Conservation (phyloP, 1,284 basidiomycete genomes). For the Termitomyces sp. region DNA sequence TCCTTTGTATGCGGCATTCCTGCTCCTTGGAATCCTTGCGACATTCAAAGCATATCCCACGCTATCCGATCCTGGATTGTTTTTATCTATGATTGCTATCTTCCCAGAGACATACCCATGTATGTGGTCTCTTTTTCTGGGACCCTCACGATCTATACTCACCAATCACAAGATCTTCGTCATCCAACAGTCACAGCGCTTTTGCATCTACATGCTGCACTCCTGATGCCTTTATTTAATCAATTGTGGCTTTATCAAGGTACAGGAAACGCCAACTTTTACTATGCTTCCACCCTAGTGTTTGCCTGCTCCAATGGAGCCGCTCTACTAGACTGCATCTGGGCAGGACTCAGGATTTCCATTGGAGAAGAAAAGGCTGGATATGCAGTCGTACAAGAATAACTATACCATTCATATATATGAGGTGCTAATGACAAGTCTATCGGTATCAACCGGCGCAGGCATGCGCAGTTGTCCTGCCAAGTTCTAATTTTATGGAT, state of each 20-base stretch:
- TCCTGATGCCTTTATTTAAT: conserved; percentile 89
- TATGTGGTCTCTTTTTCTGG: conserved; percentile 37
- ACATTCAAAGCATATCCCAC: conserved; percentile 93
- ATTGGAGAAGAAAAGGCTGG: conserved; percentile 54
- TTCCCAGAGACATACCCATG: conserved; percentile 85
- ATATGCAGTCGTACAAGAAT: conserved; percentile 56
- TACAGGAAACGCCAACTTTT: conserved; percentile 97
- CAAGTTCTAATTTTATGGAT: neutral
- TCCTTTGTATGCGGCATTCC: conserved; percentile 74
- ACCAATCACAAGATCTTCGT: conserved; percentile 60
- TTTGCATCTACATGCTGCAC: conserved; percentile 79
- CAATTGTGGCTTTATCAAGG: conserved; percentile 90
- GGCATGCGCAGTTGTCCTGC: neutral
- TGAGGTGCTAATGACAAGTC: neutral
- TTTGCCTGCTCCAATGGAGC: conserved; percentile 86
- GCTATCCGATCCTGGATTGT: conserved; percentile 84
- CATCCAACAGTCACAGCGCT: conserved; percentile 85
- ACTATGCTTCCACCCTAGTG: conserved; percentile 92
- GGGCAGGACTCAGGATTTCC: conserved; percentile 71
- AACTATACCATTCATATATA: conserved; percentile 10
- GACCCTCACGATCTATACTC: neutral
- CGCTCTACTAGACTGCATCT: conserved; percentile 77
- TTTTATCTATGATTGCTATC: conserved; percentile 73
- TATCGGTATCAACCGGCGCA: neutral
- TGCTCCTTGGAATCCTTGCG: conserved; percentile 75